Evolutionary conservation across 768 basidiomycete species (phyloP), one percentile per base, ranked within the genome.

Genomic region (Kwoniella sp.): DNA sequence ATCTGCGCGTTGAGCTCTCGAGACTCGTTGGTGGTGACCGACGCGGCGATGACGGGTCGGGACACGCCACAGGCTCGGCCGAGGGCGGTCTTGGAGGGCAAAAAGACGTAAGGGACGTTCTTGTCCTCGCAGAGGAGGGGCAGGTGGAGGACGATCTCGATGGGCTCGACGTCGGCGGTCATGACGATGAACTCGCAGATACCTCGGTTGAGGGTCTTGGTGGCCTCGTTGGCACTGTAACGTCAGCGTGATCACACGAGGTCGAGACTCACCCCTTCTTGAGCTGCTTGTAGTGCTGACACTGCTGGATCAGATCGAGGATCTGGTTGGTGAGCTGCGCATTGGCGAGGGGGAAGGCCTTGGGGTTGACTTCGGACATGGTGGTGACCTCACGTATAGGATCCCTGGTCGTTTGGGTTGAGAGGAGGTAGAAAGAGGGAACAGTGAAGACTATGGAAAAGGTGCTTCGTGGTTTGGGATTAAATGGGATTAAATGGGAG

Each of bases 121-220:
- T 99, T 99, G 79, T 99, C 95, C 76, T 99, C 95, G 71, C 95
- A 99, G 23, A 99, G 80, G 55, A 99, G 80, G 31, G 95, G 95
- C 26, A 99, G 84, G 76, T 99, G 95, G 58, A 99, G 82, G 48
- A 99, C 78, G 75, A 99, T 99, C 75, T 98, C 95, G 66, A 99
- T 81, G 40, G 95, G 95, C 75, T 98, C 92, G 26, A 93, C 96
- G 69, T 99, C 75, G 70, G 77, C 77, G 48, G 95, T 95, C 76
- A 99, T 79, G 68, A 99, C 83, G 77, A 98, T 90, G 77, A 99
- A 88, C 77, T 99, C 95, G 55, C 92, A 87, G 62, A 93, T 88
- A 79, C 93, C 93, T 68, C 93, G 88, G 76, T 96, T 96, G 59
- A 96, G 82, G 17, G 91, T 95, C 79, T 99, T 99, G 62, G 95